Evolutionary conservation across 176 grass and related monocot genomes (phyloP).

Genomic region (Oryza glumipatula): DNA sequence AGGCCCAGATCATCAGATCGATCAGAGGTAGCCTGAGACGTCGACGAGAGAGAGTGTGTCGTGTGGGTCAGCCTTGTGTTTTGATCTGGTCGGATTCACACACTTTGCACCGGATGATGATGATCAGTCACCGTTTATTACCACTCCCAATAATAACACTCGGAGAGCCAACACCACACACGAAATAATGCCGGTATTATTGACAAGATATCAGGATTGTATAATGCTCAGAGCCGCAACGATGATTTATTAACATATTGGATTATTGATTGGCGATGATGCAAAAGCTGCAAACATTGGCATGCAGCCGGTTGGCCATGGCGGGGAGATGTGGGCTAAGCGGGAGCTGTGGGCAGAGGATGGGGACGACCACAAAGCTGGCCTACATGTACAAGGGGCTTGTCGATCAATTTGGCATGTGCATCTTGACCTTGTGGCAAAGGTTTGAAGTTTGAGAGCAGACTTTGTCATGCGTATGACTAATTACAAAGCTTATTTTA

Average conservation of each 20-base stretch:
- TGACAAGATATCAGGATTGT: background rate
- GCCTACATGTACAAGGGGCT: background rate
- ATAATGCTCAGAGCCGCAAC: background rate
- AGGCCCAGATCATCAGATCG: constrained; percentile 30
- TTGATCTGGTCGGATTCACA: constrained; percentile 49
- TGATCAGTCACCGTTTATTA: background rate
- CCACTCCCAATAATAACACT: constrained; percentile 7
- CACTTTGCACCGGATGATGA: background rate
- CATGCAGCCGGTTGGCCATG: constrained; percentile 36
- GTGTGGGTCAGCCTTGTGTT: constrained; percentile 1
- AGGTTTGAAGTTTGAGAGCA: background rate
- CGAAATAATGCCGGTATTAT: background rate
- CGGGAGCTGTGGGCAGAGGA: constrained; percentile 14
- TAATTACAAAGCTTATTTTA: background rate
- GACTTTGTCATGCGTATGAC: constrained; percentile 5
- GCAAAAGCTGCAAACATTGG: background rate
- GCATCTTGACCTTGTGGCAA: background rate
- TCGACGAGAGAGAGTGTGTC: constrained; percentile 2
- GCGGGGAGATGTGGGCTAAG: constrained; percentile 18
- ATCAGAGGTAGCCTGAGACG: background rate
- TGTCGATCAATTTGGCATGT: background rate
- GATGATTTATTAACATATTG: background rate
- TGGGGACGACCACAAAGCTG: constrained; percentile 31
- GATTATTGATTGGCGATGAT: background rate
- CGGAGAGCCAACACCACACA: background rate